Base-by-base conservation (phyloP, 1,139 yeast genomes). In the Yamadazyma trypodendri region DNA sequence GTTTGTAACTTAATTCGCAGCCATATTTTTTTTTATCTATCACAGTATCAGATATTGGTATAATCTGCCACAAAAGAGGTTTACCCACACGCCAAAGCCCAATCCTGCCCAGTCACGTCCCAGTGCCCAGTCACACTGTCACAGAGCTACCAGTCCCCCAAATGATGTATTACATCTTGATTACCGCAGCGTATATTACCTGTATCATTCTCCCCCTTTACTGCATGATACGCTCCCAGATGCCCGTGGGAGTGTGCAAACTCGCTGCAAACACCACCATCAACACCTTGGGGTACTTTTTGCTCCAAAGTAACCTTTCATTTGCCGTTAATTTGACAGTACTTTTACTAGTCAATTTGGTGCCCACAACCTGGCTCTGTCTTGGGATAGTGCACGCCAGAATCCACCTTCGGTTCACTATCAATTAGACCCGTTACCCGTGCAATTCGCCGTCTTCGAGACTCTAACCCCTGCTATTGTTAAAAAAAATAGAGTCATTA, bases 1-100 rank as follows among this genome's bases (percentile, higher is more conserved):
- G 2, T 75, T 82, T 43, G 89, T 84, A 2, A 41, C 40, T 10
- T 48, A 37, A 32, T 28, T 27, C 29, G 29, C 29, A 27, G 29
- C 29, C 29, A 15, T 12, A 27, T 8, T 9, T 15, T 15, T 4
- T 12, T 12, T 24, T 6, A 24, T 6, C 3, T 6, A 11, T 9
- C 12, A n/a, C 5, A 23, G 5, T 5, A 23, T 5, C n/a, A 10
- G 5, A 11, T 23, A 11, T 20, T 12, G 12, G n/a, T 23, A 23
- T 23, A 23, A 20, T 20, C 10, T 6, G 10, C 6, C 23, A 20
- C 24, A 6, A 23, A 23, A 23, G 24, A n/a, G n/a, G n/a, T n/a
- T n/a, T n/a, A n/a, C n/a, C n/a, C n/a, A n/a, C n/a, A n/a, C n/a
- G n/a, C n/a, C n/a, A n/a, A n/a, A n/a, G n/a, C n/a, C n/a, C n/a